Conservation (phyloP, 768 basidiomycete species). For the Hortiboletus campestris region DNA sequence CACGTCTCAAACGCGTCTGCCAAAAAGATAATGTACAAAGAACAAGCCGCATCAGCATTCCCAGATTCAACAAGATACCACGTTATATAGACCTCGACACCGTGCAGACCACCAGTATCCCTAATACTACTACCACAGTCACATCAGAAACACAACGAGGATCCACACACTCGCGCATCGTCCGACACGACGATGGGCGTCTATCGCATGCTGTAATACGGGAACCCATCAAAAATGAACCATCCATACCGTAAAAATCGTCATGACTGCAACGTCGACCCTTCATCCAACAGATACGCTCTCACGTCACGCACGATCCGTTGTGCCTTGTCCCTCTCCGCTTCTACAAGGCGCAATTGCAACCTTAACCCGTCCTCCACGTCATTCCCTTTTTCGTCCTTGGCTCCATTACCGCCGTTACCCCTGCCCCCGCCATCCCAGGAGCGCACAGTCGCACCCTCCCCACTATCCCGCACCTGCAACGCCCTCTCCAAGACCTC, state of each 20-base stretch:
- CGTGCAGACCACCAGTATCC: not conserved
- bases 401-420: not conserved
- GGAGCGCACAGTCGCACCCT: not conserved
- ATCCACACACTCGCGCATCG: not conserved
- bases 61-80: no score
- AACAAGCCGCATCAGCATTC: no score
- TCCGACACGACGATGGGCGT: not conserved
- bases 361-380: slow-evolving; percentile 9
- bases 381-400: not conserved
- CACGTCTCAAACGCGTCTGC: no score
- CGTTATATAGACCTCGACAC: not conserved
- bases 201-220: not conserved
- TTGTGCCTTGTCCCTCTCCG: slow-evolving; percentile 21
- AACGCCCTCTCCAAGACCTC: slow-evolving; percentile 21
- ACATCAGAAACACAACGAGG: not conserved
- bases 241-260: not conserved
- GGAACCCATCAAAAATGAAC: not conserved
- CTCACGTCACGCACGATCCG: slow-evolving; percentile 16
- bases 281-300: slow-evolving; percentile 16
- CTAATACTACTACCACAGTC: not conserved
- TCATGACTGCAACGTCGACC: not conserved
- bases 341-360: slow-evolving; percentile 14
- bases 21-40: no score
- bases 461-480: not conserved
- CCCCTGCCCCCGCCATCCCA: not conserved